Evolutionary conservation across 805 yeast species (phyloP).

Genomic region (Monosporozyma aquatica): DNA sequence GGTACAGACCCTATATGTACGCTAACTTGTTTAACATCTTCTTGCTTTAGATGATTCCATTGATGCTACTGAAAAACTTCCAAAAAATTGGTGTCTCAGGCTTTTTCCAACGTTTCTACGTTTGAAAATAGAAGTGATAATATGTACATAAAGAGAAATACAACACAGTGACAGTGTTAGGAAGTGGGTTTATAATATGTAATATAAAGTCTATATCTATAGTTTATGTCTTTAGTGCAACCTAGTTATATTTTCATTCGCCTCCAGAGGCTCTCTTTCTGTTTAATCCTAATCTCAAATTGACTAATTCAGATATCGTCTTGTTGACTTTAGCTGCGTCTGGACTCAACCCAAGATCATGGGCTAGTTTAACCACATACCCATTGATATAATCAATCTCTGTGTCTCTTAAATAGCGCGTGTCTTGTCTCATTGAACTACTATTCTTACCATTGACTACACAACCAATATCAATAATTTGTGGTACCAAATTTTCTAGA

Average conservation of each 20-base stretch:
- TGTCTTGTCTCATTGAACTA: constrained; percentile 51
- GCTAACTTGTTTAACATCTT: too few species aligned
- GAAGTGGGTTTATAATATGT: too few species aligned
- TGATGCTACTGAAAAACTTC: too few species aligned
- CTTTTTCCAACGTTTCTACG: too few species aligned
- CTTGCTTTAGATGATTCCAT: too few species aligned
- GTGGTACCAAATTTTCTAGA: constrained; percentile 28
- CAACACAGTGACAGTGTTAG: too few species aligned
- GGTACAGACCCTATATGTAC: too few species aligned
- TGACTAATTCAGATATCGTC: constrained; percentile 30
- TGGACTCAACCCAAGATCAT: constrained; percentile 30
- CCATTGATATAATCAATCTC: constrained; percentile 85
- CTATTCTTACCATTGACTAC: constrained; percentile 47
- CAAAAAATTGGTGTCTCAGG: too few species aligned
- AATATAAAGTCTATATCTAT: neutral
- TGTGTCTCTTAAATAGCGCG: constrained; percentile 42
- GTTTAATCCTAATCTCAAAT: constrained; percentile 26
- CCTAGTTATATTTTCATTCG: neutral
- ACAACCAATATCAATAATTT: constrained; percentile 36
- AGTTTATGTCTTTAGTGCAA: neutral
- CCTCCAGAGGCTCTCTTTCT: constrained; percentile 13
- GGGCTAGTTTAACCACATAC: constrained; percentile 51
- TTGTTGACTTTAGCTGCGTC: constrained; percentile 24
- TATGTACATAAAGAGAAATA: too few species aligned
- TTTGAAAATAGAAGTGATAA: too few species aligned